Conservation (phyloP, 2,329 filamentous ascomycete species). For the Aspergillus tubingensis region DNA sequence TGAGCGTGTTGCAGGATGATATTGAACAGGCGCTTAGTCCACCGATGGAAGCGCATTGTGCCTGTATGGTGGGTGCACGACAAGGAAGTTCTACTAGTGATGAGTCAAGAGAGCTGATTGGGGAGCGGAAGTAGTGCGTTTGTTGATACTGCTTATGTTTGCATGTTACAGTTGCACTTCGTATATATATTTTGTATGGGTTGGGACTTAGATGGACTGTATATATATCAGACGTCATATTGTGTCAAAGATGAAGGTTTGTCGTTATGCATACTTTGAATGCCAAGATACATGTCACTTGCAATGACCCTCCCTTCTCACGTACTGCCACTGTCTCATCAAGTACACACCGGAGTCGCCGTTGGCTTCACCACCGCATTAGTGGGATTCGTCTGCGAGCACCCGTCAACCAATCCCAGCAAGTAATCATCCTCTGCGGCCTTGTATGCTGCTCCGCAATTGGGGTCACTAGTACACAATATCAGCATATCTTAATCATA, state of each 20-base stretch:
- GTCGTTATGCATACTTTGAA: neutral
- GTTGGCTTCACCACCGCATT: slow-evolving; percentile 4
- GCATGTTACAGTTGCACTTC: no score
- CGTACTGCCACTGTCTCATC: neutral
- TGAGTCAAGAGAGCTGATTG: neutral
- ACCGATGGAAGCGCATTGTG: neutral
- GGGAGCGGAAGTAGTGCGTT: neutral
- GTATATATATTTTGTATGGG: no score
- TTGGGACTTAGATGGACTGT: neutral
- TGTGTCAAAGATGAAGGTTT: neutral
- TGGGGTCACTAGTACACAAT: slow-evolving; percentile 9
- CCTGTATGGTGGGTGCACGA: neutral
- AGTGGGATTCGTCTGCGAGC: slow-evolving; percentile 15
- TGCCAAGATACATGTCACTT: no score
- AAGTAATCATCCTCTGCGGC: slow-evolving; percentile 15
- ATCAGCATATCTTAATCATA: no score
- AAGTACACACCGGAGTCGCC: slow-evolving; percentile 3
- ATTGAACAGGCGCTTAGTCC: neutral
- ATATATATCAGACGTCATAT: neutral
- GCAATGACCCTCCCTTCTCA: no score
- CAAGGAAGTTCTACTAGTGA: neutral
- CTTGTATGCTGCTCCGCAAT: slow-evolving; percentile 17
- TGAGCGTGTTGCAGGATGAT: slow-evolving; percentile 6
- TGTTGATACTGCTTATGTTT: neutral
- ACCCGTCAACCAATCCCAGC: slow-evolving; percentile 7